Conservation (phyloP, 176 grass and related monocot genomes). For the Themeda triandra region DNA sequence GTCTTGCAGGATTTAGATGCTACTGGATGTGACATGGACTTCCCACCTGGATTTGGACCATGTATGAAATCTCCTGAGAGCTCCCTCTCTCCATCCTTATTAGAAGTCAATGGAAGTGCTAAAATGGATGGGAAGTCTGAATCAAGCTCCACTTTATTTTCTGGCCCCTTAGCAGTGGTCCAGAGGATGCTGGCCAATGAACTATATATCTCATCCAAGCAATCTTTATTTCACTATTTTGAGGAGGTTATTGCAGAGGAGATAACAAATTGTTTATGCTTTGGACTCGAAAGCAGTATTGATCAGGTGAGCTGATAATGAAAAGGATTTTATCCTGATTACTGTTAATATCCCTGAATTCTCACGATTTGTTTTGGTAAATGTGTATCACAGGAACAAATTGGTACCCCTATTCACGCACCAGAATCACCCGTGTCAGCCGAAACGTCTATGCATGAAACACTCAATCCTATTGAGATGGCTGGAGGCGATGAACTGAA, state of each 20-base stretch:
- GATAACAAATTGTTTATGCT: constrained; percentile 62
- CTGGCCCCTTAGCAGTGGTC: constrained; percentile 25
- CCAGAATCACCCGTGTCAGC: constrained; percentile 19
- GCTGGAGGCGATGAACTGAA: constrained; percentile 22
- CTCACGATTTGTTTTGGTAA: constrained; percentile 2
- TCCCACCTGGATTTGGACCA: constrained; percentile 86
- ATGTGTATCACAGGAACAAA: constrained; percentile 40
- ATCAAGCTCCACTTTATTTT: constrained; percentile 27
- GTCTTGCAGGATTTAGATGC: constrained; percentile 41
- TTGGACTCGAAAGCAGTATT: constrained; percentile 24
- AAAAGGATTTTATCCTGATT: constrained; percentile 26
- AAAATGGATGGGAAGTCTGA: constrained; percentile 34
- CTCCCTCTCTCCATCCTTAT: constrained; percentile 15
- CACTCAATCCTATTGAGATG: constrained; percentile 1
- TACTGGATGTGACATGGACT: constrained; percentile 47
- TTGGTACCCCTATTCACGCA: constrained; percentile 34
- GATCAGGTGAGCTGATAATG: constrained; percentile 44
- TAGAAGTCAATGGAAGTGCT: neutral
- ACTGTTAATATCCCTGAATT: constrained; percentile 14
- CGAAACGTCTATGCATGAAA: constrained; percentile 18
- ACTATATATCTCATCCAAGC: constrained; percentile 72
- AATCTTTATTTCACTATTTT: constrained; percentile 70
- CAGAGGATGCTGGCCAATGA: constrained; percentile 58
- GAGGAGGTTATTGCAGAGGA: constrained; percentile 69
- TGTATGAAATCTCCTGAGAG: constrained; percentile 18